These are phyloP conservation scores for Globisporangium iwayamae DNA, from an alignment of 352 stramenopile species.

Conservation along the genomic window DNA sequence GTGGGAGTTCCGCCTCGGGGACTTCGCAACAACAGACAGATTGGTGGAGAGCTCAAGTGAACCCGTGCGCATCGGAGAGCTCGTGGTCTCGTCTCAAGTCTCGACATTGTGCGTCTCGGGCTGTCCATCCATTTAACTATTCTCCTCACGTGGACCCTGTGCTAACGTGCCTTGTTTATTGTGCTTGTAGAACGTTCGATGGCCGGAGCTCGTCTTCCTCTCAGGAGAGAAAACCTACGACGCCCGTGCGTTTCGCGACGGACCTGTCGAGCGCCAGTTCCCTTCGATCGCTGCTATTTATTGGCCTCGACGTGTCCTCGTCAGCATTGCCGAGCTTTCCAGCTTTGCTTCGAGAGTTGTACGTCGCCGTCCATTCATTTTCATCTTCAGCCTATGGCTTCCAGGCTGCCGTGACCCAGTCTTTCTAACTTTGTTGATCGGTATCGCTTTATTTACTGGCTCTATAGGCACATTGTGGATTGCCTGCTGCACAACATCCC, in stretches of 20 bases:
- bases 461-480: conserved; percentile 17
- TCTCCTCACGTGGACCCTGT: too few species aligned
- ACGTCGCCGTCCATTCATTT: background rate
- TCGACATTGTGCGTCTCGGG: background rate
- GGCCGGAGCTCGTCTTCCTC: background rate
- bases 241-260: background rate
- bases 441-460: background rate
- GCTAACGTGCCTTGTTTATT: background rate
- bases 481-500: conserved; percentile 24
- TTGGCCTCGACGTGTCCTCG: conserved; percentile 30
- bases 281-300: conserved; percentile 23
- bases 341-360: conserved; percentile 18
- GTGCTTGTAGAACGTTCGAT: conserved; percentile 7
- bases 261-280: conserved; percentile 5
- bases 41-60: background rate
- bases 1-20: background rate
- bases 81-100: background rate
- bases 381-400: too few species aligned
- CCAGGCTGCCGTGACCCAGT: background rate
- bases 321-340: conserved; percentile 22
- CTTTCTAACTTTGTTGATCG: background rate
- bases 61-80: conserved; percentile 2
- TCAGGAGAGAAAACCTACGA: background rate
- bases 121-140: background rate
- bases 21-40: background rate